Conservation (phyloP, 768 basidiomycete species). For the Russula foetens region DNA sequence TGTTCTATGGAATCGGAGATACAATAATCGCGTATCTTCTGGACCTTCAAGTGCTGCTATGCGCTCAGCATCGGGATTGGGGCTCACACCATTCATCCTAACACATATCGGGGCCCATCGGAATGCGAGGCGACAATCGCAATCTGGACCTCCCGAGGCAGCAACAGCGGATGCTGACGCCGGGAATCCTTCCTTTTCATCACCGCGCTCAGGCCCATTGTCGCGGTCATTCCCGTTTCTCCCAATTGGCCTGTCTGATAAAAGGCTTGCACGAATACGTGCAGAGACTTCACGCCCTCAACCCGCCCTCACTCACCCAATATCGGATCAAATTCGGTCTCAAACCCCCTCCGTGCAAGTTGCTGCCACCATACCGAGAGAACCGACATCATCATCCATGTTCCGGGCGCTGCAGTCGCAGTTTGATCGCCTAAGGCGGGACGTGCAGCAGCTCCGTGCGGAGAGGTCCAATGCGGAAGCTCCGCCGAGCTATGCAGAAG, state of each 20-base stretch:
- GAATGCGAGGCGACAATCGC: neutral
- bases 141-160: neutral
- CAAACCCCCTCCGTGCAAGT: neutral
- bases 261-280: neutral
- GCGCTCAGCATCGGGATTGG: too few species aligned
- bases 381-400: neutral
- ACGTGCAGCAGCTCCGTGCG: slow-evolving; percentile 22
- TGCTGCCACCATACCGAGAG: neutral
- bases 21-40: neutral
- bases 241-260: neutral
- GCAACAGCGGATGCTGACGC: neutral
- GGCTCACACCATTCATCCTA: too few species aligned
- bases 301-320: neutral
- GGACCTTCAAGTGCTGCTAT: neutral
- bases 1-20: neutral
- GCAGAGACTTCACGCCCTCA: neutral
- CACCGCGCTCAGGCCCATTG: neutral
- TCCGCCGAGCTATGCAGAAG: slow-evolving; percentile 22
- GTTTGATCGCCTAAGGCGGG: slow-evolving; percentile 23
- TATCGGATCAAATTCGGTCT: neutral
- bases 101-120: neutral
- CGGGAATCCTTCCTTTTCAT: neutral
- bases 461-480: slow-evolving; percentile 19
- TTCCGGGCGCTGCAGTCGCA: slow-evolving; percentile 12
- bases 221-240: neutral